phyloP scores from a whole-genome alignment of 2,329 filamentous ascomycete species.

The Sporothrix humicola region DNA sequence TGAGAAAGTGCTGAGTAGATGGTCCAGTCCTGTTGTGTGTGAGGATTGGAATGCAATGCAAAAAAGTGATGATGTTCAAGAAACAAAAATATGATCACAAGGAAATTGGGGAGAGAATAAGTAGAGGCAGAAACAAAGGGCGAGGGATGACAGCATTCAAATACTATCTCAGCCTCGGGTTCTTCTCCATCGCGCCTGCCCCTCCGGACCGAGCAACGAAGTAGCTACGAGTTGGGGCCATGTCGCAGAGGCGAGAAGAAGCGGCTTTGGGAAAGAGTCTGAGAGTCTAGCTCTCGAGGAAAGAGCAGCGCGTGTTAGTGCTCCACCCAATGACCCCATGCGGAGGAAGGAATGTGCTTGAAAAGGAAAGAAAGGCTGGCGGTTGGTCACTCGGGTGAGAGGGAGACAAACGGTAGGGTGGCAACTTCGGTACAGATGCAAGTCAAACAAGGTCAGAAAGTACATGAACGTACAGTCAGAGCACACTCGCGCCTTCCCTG shows the following conservation, averaged over 20 bases:
- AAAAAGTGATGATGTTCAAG: slow-evolving; percentile 15
- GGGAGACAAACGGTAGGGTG: slow-evolving; percentile 34
- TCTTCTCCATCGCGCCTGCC: slow-evolving; percentile 24
- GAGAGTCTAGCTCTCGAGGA: slow-evolving; percentile 4
- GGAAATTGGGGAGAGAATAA: neutral
- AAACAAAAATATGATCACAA: neutral
- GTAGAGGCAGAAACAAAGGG: slow-evolving; percentile 7
- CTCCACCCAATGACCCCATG: slow-evolving; percentile 23
- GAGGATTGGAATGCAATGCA: slow-evolving; percentile 10
- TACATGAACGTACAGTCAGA: slow-evolving; percentile 13
- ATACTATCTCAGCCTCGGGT: slow-evolving; percentile 28
- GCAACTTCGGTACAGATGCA: slow-evolving; percentile 17
- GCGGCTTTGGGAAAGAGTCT: neutral
- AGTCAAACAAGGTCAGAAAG: neutral
- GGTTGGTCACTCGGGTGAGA: slow-evolving; percentile 36
- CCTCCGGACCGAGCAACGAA: slow-evolving; percentile 26
- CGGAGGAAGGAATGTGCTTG: slow-evolving; percentile 24
- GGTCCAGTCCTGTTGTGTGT: neutral
- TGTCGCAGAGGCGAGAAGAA: slow-evolving; percentile 16
- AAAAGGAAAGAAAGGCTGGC: neutral
- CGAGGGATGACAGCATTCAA: slow-evolving; percentile 30
- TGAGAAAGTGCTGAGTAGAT: neutral
- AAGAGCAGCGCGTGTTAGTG: slow-evolving; percentile 20
- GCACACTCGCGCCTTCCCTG: neutral
- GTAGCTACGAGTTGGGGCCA: slow-evolving; percentile 21